Evolutionary conservation across 2,329 filamentous ascomycete genomes (phyloP), one percentile per base, ranked within the genome.

Genomic region (Hymenotorrendiella dingleyae): DNA sequence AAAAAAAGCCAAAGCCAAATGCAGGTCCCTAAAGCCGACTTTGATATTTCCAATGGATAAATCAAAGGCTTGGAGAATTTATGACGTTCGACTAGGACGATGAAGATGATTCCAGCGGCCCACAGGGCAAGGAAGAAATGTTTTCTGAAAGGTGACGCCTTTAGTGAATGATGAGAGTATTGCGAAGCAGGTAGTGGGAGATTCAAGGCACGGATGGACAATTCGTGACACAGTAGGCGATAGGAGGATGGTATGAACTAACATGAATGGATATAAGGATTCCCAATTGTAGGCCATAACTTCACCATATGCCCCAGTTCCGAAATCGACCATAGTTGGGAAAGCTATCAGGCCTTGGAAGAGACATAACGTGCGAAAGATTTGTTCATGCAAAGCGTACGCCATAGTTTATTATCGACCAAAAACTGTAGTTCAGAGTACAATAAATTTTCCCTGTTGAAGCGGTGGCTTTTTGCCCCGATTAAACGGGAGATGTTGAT

Each of bases 1-100:
- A 55, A 16, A 2, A 54, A 14, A 9, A 56, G 14, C 54, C 54
- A 56, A 2, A 56, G 30, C 54, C 54, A 56, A 19, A 45, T 20
- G 7, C 26, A 22, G n/a, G 48, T 46, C 14, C 50, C 50, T 16
- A 54, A 38, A 6, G 24, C 26, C 3, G 47, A 50, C 28, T 56
- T 56, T 2, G 33, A 41, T 2, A 48, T 14, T 24, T 56, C 54
- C 9, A 52, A 48, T 11, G 45, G 40, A 10, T 52, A 35, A 19
- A 49, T 33, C 8, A 20, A 24, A 2, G 24, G 30, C 1, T 39
- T 36, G 14, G 46, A 36, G 6, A 6, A 20, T 10, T 48, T 27
- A 12, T 49, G 46, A n/a, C 43, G 43, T 33, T 54, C 48, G 12
- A 55, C 42, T 22, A 53, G 38, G 3, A 55, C 32, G 16, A 48